Evolutionary conservation across 75 land plant species (phyloP), one percentile per base, ranked within the genome.

Genomic region (Adiantum capillusveneris): DNA sequence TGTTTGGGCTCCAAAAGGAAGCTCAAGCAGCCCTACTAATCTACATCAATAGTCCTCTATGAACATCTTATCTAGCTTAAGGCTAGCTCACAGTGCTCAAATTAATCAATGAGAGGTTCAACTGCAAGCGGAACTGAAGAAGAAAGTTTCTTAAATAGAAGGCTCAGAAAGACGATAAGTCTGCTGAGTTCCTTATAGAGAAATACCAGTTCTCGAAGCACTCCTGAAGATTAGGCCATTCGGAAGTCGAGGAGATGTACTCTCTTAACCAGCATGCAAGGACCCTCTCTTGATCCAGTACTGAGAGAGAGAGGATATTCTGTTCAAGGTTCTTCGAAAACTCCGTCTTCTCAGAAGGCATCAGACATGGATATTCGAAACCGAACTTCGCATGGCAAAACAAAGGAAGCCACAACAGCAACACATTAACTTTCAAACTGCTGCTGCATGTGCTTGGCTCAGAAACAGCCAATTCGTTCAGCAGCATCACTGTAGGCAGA

Each of bases 141-240:
- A n/a, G n/a, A n/a, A n/a, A n/a, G n/a, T n/a, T n/a, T n/a, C n/a
- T n/a, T n/a, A n/a, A n/a, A n/a, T n/a, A n/a, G n/a, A n/a, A n/a
- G n/a, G n/a, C n/a, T n/a, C n/a, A n/a, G n/a, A n/a, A n/a, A n/a
- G n/a, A n/a, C n/a, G n/a, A n/a, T n/a, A n/a, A n/a, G 37, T 34
- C 37, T 34, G 37, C 3, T 34, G 37, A 9, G 7, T 34, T 34
- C 17, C 70, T 58, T 17, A 56, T 65, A 6, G 70, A 34, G 21
- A 34, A 19, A 46, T 79, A 79, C 85, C 85, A 85, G 11, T 54
- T 51, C 45, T 75, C 72, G 50, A 72, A 85, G 54, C 83, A 79
- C 0, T 21, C 25, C 28, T 82, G 75, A 31, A 85, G 75, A 46
- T 85, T 83, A 11, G 88, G 88, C 86, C 86, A 85, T 31, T 85